Conservation (phyloP, 257 asterid genomes). For the Linderniella brevidens region DNA sequence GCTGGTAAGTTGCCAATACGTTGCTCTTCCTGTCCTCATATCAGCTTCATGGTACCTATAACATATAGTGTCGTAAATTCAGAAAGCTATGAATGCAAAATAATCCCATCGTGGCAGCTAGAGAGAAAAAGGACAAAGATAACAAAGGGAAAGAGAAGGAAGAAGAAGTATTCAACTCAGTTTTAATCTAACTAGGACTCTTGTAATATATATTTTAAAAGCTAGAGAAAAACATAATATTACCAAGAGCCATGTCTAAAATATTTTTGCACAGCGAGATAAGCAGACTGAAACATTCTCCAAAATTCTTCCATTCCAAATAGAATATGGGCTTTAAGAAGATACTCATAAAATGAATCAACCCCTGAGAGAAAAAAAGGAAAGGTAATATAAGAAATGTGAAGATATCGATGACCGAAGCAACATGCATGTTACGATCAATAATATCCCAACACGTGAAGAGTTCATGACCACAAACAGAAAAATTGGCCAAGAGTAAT, state of each 20-base stretch:
- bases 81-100: background rate
- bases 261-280: slow-evolving; percentile 72
- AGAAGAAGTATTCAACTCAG: background rate
- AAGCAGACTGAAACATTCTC: slow-evolving; percentile 95
- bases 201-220: background rate
- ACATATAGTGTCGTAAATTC: background rate
- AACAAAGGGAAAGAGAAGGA: background rate
- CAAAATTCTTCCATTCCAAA: slow-evolving; percentile 88
- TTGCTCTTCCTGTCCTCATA: slow-evolving; percentile 92
- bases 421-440: no score
- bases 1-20: slow-evolving; percentile 97
- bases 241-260: slow-evolving; percentile 94
- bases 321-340: slow-evolving; percentile 79
- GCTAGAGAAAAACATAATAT: slow-evolving; percentile 10
- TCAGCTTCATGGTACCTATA: slow-evolving; percentile 99
- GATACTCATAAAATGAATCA: slow-evolving; percentile 90
- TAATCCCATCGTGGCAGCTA: background rate
- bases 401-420: background rate
- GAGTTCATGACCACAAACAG: slow-evolving; percentile 1
- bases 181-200: background rate
- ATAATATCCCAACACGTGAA: slow-evolving; percentile 3
- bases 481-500: slow-evolving; percentile 3
- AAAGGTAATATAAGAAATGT: background rate
- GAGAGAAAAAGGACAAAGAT: background rate
- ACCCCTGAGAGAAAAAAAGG: slow-evolving; percentile 41